phyloP scores from a whole-genome alignment of 2,329 filamentous ascomycete genomes.

The Cladophialophora psammophila region DNA sequence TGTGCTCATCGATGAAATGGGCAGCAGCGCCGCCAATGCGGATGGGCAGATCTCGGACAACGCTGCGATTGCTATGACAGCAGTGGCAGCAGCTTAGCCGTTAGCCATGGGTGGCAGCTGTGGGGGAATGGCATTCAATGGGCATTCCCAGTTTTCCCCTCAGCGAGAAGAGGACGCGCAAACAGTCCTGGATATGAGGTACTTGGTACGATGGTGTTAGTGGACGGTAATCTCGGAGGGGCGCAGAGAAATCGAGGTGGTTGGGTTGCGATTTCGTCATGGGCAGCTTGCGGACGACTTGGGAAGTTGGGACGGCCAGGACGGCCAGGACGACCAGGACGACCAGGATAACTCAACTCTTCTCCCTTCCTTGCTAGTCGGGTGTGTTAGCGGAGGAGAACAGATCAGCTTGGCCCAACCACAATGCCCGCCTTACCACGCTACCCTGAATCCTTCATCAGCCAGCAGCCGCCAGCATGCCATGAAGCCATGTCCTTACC shows the following conservation, averaged over 20 bases:
- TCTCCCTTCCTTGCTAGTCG: background rate
- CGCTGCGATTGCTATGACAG: constrained; percentile 7
- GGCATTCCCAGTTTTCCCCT: constrained; percentile 1
- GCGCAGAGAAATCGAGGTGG: constrained; percentile 1
- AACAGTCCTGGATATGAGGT: no score
- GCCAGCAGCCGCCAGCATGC: background rate
- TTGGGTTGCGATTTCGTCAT: constrained; percentile 5
- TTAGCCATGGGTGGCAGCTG: constrained; percentile 4
- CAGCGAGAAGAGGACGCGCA: background rate
- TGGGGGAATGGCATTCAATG: constrained; percentile 8
- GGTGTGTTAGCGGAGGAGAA: background rate
- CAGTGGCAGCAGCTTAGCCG: constrained; percentile 5
- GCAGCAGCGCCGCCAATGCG: constrained; percentile 19
- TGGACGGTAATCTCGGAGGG: constrained; percentile 3
- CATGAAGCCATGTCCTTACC: background rate
- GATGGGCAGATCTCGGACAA: constrained; percentile 15
- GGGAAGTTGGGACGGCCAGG: background rate
- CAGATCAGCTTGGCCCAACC: constrained; percentile 3
- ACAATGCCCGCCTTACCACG: background rate
- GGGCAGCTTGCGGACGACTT: background rate
- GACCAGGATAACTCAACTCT: background rate
- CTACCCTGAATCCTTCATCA: constrained; percentile 1
- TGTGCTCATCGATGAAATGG: constrained; percentile 9
- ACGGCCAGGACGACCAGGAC: no score
- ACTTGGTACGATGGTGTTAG: background rate